phyloP scores from a whole-genome alignment of 1,284 basidiomycete genomes.

The Vanrija sp. region DNA sequence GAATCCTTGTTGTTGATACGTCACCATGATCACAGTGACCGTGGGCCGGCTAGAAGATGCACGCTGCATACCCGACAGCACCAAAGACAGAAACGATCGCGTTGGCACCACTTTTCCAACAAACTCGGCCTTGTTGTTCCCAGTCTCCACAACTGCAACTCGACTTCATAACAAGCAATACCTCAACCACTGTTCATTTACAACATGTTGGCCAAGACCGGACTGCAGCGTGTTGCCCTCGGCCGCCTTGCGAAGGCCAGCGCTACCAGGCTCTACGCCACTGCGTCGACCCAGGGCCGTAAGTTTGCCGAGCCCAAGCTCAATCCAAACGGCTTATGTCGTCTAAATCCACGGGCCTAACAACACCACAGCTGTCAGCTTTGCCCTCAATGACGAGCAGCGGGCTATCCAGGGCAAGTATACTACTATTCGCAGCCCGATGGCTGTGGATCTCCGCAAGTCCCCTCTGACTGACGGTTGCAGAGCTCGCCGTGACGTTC shows the following conservation, averaged over 20 bases:
- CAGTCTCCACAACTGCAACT: too few species aligned
- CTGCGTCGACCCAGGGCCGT: neutral
- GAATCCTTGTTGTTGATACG: too few species aligned
- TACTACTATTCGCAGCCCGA: neutral
- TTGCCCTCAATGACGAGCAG: constrained; percentile 41
- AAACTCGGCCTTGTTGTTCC: too few species aligned
- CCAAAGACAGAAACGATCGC: too few species aligned
- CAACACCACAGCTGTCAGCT: constrained; percentile 21
- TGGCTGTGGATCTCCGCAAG: neutral
- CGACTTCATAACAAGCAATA: neutral
- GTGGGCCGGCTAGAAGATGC: too few species aligned
- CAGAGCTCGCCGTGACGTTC: constrained; percentile 54
- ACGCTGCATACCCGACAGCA: too few species aligned
- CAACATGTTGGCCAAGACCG: constrained; percentile 1
- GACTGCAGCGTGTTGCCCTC: neutral
- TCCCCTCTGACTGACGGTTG: neutral
- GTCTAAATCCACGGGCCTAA: neutral
- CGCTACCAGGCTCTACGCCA: neutral
- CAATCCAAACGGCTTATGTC: neutral
- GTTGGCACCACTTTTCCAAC: too few species aligned
- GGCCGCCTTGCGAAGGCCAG: neutral
- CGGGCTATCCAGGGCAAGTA: constrained; percentile 38
- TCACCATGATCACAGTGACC: too few species aligned
- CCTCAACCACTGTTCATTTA: neutral
- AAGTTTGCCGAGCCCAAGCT: neutral